Evolutionary conservation across 768 basidiomycete genomes (phyloP).

Genomic region (Chalciporus chontae): DNA sequence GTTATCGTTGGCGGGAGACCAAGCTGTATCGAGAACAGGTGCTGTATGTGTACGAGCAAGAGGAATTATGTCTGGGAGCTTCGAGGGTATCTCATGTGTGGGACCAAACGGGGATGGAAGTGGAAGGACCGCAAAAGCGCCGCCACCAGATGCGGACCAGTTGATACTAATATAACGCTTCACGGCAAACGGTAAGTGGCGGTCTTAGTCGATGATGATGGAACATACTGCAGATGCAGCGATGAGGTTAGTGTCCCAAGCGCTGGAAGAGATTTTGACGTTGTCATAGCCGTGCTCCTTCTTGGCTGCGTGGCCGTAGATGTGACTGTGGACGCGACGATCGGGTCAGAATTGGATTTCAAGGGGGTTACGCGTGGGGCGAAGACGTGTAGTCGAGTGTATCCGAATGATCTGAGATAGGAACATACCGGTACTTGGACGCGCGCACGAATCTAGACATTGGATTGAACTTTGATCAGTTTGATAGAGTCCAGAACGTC

Average conservation of each 20-base stretch:
- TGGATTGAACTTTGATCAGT: constrained; percentile 1
- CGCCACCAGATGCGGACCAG: constrained; percentile 91
- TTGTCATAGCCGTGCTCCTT: constrained; percentile 81
- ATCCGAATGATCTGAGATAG: constrained; percentile 13
- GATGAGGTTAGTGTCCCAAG: constrained; percentile 95
- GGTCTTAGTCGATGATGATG: background rate
- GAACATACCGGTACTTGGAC: constrained; percentile 77
- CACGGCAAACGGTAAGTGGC: constrained; percentile 6
- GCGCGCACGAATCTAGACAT: constrained; percentile 88
- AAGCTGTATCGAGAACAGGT: constrained; percentile 90
- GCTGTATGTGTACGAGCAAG: constrained; percentile 85
- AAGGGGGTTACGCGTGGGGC: background rate
- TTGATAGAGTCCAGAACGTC: background rate
- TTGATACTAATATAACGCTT: constrained; percentile 88
- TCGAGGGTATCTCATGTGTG: constrained; percentile 56
- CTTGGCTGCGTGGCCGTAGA: constrained; percentile 86
- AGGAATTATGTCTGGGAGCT: constrained; percentile 89
- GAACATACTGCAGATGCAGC: constrained; percentile 68
- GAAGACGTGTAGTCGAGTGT: background rate
- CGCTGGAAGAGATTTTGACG: constrained; percentile 80
- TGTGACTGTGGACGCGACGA: constrained; percentile 56
- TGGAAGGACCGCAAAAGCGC: constrained; percentile 93
- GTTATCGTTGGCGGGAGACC: constrained; percentile 91
- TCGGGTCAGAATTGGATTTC: background rate
- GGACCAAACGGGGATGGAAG: constrained; percentile 68